Percentiles rank a stretch among this genome's conserved stretches.
These are phyloP conservation scores for Rutstroemia sp. DNA, from an alignment of 2,329 filamentous ascomycete species.

Conservation along the genomic window DNA sequence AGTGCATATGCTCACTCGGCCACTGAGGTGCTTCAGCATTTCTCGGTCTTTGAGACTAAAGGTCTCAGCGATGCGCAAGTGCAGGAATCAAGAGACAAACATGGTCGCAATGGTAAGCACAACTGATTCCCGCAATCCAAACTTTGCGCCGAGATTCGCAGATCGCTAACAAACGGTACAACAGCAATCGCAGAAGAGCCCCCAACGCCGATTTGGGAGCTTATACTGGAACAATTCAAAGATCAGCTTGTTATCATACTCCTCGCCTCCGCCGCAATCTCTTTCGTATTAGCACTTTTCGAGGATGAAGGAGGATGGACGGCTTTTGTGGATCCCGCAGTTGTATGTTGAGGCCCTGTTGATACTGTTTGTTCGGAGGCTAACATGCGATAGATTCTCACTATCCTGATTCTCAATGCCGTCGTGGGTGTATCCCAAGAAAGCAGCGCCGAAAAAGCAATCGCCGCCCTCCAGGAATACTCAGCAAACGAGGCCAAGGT, in stretches of 20 bases:
- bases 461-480: constrained; percentile 96
- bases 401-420: constrained; percentile 92
- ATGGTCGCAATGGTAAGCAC: constrained; percentile 58
- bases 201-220: constrained; percentile 90
- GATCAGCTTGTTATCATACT: constrained; percentile 96
- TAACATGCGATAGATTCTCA: constrained; percentile 63
- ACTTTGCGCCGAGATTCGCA: constrained; percentile 12
- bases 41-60: constrained; percentile 45
- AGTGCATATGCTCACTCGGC: constrained; percentile 53
- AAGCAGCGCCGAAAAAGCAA: constrained; percentile 96
- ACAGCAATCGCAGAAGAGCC: constrained; percentile 78
- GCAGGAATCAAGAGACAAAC: constrained; percentile 43
- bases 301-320: constrained; percentile 93
- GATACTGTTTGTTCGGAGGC: not conserved
- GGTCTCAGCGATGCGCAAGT: constrained; percentile 57
- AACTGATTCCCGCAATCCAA: not conserved
- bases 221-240: constrained; percentile 98
- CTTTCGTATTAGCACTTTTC: constrained; percentile 86
- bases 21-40: constrained; percentile 50
- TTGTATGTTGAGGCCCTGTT: constrained; percentile 53
- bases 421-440: constrained; percentile 98
- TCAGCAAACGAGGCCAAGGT: constrained; percentile 97
- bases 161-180: constrained; percentile 18
- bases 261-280: constrained; percentile 84
- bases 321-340: constrained; percentile 90